Conservation (phyloP, 169 alveolate genomes). For the Plasmodium cynomolgi region DNA sequence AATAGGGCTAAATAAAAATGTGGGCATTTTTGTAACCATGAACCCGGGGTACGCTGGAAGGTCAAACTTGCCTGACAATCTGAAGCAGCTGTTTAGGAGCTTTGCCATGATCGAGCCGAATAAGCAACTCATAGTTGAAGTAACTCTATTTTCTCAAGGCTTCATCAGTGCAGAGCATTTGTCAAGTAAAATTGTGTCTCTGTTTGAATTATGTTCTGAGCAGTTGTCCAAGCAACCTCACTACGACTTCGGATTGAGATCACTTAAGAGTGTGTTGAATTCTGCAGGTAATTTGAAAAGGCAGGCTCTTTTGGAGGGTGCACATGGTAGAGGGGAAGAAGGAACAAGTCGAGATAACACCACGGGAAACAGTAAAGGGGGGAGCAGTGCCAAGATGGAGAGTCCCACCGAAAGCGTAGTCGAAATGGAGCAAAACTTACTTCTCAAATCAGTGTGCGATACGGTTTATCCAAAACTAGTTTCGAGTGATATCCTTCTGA, state of each 20-base stretch:
- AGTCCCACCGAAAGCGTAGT: slow-evolving; percentile 69
- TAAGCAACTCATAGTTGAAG: slow-evolving; percentile 92
- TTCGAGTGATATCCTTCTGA: slow-evolving; percentile 94
- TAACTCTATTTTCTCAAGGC: slow-evolving; percentile 96
- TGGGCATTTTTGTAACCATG: slow-evolving; percentile 98
- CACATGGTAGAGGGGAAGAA: slow-evolving; percentile 66
- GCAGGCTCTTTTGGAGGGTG: slow-evolving; percentile 84
- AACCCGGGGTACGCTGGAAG: slow-evolving; percentile 99
- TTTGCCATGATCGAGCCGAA: slow-evolving; percentile 95
- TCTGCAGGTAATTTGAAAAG: slow-evolving; percentile 95
- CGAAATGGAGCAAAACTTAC: slow-evolving; percentile 92
- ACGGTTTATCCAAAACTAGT: slow-evolving; percentile 97
- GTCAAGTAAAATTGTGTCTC: slow-evolving; percentile 95
- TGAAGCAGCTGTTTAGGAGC: slow-evolving; percentile 94
- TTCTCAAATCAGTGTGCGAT: slow-evolving; percentile 94
- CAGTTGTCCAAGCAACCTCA: slow-evolving; percentile 96
- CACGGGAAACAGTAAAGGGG: not conserved
- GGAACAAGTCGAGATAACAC: not conserved
- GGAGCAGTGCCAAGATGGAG: not conserved
- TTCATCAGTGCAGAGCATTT: slow-evolving; percentile 94
- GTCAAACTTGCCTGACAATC: slow-evolving; percentile 96
- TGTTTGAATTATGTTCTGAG: slow-evolving; percentile 95
- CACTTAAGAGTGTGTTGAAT: slow-evolving; percentile 95
- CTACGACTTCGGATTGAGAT: slow-evolving; percentile 99
- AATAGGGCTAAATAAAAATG: slow-evolving; percentile 92